A percentile compares a stretch with the other conserved stretches of the same genome.
Conservation (phyloP, 306 rosid species). For the Gleditsia sinensis region DNA sequence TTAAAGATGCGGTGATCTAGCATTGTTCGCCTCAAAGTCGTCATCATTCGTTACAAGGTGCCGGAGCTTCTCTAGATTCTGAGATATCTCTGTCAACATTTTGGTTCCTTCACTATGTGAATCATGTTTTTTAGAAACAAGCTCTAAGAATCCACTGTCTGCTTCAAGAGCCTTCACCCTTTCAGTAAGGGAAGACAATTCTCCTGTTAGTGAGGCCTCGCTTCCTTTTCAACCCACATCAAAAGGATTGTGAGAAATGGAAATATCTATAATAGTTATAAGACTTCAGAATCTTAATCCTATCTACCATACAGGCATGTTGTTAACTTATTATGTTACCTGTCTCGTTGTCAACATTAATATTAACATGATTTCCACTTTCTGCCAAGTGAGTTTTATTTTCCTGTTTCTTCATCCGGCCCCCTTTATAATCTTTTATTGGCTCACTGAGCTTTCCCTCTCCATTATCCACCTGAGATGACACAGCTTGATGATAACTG, state of each 20-base stretch:
- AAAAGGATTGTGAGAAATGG: slow-evolving; percentile 12
- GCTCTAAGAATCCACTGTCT: slow-evolving; percentile 43
- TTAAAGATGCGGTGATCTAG: background rate
- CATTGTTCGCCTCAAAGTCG: background rate
- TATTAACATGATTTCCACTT: slow-evolving; percentile 33
- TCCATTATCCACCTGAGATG: slow-evolving; percentile 33
- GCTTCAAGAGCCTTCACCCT: slow-evolving; percentile 59
- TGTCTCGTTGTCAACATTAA: slow-evolving; percentile 44
- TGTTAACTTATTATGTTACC: slow-evolving; percentile 40
- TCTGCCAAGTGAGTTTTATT: slow-evolving; percentile 33
- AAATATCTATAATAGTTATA: background rate
- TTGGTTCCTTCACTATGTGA: slow-evolving; percentile 52
- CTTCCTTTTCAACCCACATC: slow-evolving; percentile 50
- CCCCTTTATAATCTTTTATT: slow-evolving; percentile 47
- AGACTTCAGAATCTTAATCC: background rate
- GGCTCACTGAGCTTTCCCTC: slow-evolving; percentile 33
- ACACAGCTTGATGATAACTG: slow-evolving; percentile 34
- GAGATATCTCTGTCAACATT: slow-evolving; percentile 50
- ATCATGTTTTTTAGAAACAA: slow-evolving; percentile 41
- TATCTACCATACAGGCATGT: background rate
- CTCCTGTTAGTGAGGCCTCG: slow-evolving; percentile 27
- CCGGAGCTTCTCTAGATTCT: slow-evolving; percentile 49
- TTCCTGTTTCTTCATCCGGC: slow-evolving; percentile 55
- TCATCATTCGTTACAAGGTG: slow-evolving; percentile 42
- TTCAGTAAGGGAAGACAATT: slow-evolving; percentile 36